Evolutionary conservation across 257 asterid species (phyloP), one percentile per base, ranked within the genome.

Genomic region (Przewalskia tangutica): DNA sequence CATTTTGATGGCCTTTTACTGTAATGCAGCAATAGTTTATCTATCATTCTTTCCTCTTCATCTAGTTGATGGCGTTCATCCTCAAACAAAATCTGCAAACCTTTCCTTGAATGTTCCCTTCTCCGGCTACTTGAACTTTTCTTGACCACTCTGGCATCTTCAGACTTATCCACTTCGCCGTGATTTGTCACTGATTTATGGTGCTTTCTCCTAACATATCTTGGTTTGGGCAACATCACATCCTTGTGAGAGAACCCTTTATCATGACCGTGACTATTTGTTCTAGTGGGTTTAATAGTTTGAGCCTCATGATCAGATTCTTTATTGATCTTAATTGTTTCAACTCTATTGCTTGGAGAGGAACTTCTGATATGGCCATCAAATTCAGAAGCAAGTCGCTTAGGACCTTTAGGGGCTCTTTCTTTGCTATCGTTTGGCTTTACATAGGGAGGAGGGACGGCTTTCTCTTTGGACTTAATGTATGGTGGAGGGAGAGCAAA

Each of bases 21-120:
- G 92, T 96, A 96, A 88, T 92, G 98, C 81, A 94, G 84, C 86
- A 96, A 76, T 76, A 96, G 89, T 71, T 93, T 90, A 81, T 96
- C 98, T 38, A 96, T 94, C 88, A 92, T 86, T 82, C 40, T 92
- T 84, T 95, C 99, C 86, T 96, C 98, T 4, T 89, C 93, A 23
- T 91, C 93, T 51, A 82, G 85, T 50, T 36, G 63, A 46, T 85
- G 86, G 77, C 89, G 90, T 59, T 90, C 93, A 85, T 89, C 92
- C 32, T 92, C 93, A 59, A 88, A 87, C 90, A 90, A 73, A 60
- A 82, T 78, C 83, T 90, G 92, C 86, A 87, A 76, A 81, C 98
- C 97, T 87, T 89, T 93, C 81, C 82, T 83, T 16, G 97, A 86
- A 79, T 84, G 88, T 51, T 93, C 97, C 87, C 85, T 91, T 90